phyloP scores from a whole-genome alignment of 257 asterid species.

The Nicotiana paniculata region DNA sequence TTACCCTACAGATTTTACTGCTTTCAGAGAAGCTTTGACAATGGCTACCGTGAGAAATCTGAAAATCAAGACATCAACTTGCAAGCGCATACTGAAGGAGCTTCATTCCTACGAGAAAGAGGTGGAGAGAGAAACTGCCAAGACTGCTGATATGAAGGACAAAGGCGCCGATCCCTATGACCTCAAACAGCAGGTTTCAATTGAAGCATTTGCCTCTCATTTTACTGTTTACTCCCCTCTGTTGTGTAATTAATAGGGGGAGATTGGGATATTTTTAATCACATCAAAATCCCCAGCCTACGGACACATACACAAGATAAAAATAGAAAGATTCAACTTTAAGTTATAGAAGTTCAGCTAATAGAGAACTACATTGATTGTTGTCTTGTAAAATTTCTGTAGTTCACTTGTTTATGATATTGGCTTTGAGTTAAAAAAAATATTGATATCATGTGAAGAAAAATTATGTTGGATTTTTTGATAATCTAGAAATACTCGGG shows the following conservation, averaged over 20 bases:
- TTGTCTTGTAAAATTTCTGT: background rate
- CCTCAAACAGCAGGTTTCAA: slow-evolving; percentile 76
- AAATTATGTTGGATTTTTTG: background rate
- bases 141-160: slow-evolving; percentile 82
- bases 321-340: background rate
- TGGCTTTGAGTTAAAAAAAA: background rate
- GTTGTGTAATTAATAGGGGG: background rate
- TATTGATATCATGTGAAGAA: background rate
- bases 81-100: slow-evolving; percentile 76
- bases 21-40: background rate
- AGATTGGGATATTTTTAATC: too few relatives aligned
- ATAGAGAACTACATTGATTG: background rate
- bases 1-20: background rate
- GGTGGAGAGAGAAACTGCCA: slow-evolving; percentile 73
- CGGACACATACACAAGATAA: background rate
- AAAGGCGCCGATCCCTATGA: slow-evolving; percentile 80
- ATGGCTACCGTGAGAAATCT: slow-evolving; percentile 48
- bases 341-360: background rate
- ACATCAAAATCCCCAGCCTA: too few relatives aligned
- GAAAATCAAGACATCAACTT: slow-evolving; percentile 85
- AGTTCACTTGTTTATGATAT: background rate
- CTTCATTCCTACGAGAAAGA: slow-evolving; percentile 82
- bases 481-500: too few relatives aligned
- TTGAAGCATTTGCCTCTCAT: background rate
- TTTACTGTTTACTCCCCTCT: background rate